phyloP scores from a whole-genome alignment of 345 rosid species.

The Rhizophora apiculata region DNA sequence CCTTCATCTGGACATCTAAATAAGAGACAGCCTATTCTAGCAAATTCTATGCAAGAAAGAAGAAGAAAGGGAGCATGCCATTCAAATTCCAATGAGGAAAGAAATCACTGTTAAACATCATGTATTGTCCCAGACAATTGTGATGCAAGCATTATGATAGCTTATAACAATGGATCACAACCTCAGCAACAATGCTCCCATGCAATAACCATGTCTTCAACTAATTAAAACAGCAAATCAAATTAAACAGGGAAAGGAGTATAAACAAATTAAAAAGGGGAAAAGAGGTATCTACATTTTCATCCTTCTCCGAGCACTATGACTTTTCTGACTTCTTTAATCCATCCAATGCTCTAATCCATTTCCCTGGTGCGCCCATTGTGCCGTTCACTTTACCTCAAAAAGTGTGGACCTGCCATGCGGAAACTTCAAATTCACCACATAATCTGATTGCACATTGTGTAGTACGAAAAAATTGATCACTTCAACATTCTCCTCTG shows the following conservation, averaged over 20 bases:
- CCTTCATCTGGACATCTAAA: neutral
- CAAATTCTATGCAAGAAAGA: neutral
- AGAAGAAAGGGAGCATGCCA: neutral
- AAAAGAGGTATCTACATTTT: conserved; percentile 46
- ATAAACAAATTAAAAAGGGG: neutral
- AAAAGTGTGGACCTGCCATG: conserved; percentile 27
- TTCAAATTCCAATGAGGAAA: neutral
- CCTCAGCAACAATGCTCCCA: neutral
- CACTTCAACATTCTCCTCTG: too few relatives aligned
- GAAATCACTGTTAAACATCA: neutral
- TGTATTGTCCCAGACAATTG: neutral
- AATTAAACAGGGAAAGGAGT: neutral
- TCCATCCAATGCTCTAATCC: conserved; percentile 89
- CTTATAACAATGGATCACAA: neutral
- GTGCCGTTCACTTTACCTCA: conserved; percentile 18
- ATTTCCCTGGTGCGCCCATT: conserved; percentile 93
- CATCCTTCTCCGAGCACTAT: conserved; percentile 52
- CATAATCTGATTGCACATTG: too few relatives aligned
- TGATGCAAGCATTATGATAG: neutral
- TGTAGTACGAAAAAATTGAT: too few relatives aligned
- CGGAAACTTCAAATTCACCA: neutral
- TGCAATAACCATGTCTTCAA: neutral
- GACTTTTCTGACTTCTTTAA: conserved; percentile 70
- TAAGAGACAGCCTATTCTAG: neutral
- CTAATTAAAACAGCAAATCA: neutral